phyloP scores from a whole-genome alignment of 306 rosid species.

The Lathyrus tuberosus region DNA sequence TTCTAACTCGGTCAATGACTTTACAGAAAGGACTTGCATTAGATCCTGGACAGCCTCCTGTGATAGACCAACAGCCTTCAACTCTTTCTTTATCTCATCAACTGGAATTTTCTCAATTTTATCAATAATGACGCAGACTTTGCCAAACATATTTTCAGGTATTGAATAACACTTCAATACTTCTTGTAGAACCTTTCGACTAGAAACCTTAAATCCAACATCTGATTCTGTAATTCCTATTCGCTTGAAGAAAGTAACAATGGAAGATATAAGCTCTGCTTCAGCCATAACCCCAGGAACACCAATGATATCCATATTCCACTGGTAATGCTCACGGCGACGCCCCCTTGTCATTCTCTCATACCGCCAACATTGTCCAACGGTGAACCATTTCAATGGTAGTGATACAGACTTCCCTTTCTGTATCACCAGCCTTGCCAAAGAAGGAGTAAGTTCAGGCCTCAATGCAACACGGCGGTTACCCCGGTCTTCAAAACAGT shows the following conservation, averaged over 20 bases:
- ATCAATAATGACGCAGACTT: slow-evolving; percentile 92
- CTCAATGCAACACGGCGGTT: slow-evolving; percentile 95
- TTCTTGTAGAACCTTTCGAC: slow-evolving; percentile 96
- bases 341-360: slow-evolving; percentile 99
- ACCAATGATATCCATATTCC: slow-evolving; percentile 98
- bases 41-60: slow-evolving; percentile 77
- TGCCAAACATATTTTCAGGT: slow-evolving; percentile 79
- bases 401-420: slow-evolving; percentile 91
- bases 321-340: slow-evolving; percentile 94
- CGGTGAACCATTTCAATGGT: slow-evolving; percentile 95
- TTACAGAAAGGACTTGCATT: slow-evolving; percentile 86
- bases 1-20: slow-evolving; percentile 87
- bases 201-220: slow-evolving; percentile 96
- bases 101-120: slow-evolving; percentile 87
- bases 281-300: slow-evolving; percentile 92
- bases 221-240: slow-evolving; percentile 85
- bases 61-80: slow-evolving; percentile 68
- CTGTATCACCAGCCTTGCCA: slow-evolving; percentile 96
- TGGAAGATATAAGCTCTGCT: slow-evolving; percentile 89
- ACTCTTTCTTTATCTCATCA: slow-evolving; percentile 77
- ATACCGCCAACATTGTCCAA: slow-evolving; percentile 98
- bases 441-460: slow-evolving; percentile 96
- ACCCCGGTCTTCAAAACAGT: slow-evolving; percentile 96
- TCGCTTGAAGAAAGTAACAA: slow-evolving; percentile 83
- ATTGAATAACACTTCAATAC: slow-evolving; percentile 71